These are phyloP conservation scores for Zalaria obscura DNA, from an alignment of 2,329 filamentous ascomycete species.

Conservation along the genomic window DNA sequence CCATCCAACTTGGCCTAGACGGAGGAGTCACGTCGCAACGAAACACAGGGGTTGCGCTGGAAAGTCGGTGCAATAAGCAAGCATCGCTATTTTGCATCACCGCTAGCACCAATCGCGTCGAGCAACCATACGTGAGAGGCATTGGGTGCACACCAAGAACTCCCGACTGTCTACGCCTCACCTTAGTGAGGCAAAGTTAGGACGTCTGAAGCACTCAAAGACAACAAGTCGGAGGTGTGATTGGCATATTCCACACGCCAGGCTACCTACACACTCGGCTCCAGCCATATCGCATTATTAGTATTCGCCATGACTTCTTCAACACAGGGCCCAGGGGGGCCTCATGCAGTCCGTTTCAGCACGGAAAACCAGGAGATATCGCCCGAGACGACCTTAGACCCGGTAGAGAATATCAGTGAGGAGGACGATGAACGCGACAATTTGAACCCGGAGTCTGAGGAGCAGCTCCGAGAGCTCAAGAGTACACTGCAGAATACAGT, in stretches of 20 bases:
- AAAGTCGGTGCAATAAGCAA: too few relatives aligned
- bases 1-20: neutral
- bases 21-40: neutral
- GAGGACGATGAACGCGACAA: slow-evolving; percentile 13
- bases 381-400: slow-evolving; percentile 25
- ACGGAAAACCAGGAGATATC: slow-evolving; percentile 57
- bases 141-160: too few relatives aligned
- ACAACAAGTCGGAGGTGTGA: neutral
- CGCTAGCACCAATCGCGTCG: too few relatives aligned
- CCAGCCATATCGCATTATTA: neutral
- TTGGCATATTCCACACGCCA: neutral
- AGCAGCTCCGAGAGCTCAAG: slow-evolving; percentile 58
- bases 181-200: too few relatives aligned
- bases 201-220: too few relatives aligned
- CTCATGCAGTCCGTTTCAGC: slow-evolving; percentile 53
- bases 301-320: neutral
- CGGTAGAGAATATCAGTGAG: slow-evolving; percentile 13
- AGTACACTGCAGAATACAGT: slow-evolving; percentile 61
- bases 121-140: too few relatives aligned
- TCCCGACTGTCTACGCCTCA: too few relatives aligned
- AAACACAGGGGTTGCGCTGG: neutral
- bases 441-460: slow-evolving; percentile 28
- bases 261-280: neutral
- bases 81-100: too few relatives aligned
- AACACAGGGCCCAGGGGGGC: neutral